Evolutionary conservation across 1,284 basidiomycete genomes (phyloP).

Genomic region (Pseudozyma sp.): DNA sequence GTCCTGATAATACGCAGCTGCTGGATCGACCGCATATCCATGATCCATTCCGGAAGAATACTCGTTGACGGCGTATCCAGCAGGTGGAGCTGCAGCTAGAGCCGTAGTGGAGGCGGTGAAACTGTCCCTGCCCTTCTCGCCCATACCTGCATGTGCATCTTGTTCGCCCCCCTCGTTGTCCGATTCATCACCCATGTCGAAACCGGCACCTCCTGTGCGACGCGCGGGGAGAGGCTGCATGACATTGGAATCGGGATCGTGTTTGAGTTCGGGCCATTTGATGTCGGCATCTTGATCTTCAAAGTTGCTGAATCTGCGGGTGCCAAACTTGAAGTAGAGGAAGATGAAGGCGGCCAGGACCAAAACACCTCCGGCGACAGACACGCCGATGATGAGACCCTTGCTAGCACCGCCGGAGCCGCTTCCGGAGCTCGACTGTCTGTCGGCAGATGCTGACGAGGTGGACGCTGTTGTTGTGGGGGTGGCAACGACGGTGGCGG

Average conservation of each 20-base stretch:
- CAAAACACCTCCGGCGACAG: conserved; percentile 61
- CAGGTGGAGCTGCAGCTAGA: conserved; percentile 25
- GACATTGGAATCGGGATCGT: conserved; percentile 57
- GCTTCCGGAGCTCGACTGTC: conserved; percentile 7
- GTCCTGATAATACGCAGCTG: conserved; percentile 24
- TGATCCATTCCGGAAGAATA: conserved; percentile 21
- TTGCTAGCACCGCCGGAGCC: conserved; percentile 37
- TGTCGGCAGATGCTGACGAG: conserved; percentile 6
- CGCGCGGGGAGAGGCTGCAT: conserved; percentile 65
- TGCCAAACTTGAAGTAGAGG: conserved; percentile 62
- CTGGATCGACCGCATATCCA: conserved; percentile 30
- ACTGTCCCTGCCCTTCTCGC: conserved; percentile 47
- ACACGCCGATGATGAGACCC: conserved; percentile 64
- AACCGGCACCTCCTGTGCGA: conserved; percentile 64
- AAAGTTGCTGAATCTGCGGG: conserved; percentile 50
- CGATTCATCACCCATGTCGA: conserved; percentile 66
- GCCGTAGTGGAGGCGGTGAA: conserved; percentile 47
- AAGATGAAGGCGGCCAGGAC: conserved; percentile 57
- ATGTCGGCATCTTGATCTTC: conserved; percentile 63
- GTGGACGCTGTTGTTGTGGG: conserved; percentile 14
- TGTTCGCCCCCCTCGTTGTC: conserved; percentile 46
- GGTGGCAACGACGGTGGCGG: conserved; percentile 25
- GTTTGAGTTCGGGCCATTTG: conserved; percentile 67
- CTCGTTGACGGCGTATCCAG: conserved; percentile 30
- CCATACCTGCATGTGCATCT: conserved; percentile 11